Percentiles rank a stretch among this genome's conserved stretches.
Evolutionary conservation across 805 yeast species (phyloP).

Genomic region (Saccharomyces jurei): DNA sequence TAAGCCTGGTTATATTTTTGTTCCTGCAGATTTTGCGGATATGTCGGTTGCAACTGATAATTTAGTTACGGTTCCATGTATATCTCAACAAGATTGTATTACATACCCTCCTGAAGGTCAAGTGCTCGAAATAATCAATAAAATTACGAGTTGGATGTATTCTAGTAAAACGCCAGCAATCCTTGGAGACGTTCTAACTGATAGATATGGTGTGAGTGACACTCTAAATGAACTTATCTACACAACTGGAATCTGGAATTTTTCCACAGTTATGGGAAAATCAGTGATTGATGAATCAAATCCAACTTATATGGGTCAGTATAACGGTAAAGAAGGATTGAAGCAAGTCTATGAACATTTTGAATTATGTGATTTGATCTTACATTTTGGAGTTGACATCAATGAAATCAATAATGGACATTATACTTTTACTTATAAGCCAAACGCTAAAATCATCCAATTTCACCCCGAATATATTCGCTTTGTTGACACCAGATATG

Average conservation of each 20-base stretch:
- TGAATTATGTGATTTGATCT: slow-evolving; percentile 54
- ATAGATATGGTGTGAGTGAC: slow-evolving; percentile 46
- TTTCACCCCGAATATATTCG: slow-evolving; percentile 48
- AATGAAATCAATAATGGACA: slow-evolving; percentile 68
- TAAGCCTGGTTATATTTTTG: slow-evolving; percentile 74
- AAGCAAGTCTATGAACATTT: slow-evolving; percentile 41
- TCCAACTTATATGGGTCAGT: slow-evolving; percentile 60
- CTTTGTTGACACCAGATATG: slow-evolving; percentile 31
- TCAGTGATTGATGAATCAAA: slow-evolving; percentile 65
- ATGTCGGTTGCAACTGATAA: slow-evolving; percentile 16
- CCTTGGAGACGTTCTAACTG: slow-evolving; percentile 62
- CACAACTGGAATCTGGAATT: slow-evolving; percentile 42
- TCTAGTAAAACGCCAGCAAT: slow-evolving; percentile 51
- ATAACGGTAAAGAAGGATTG: slow-evolving; percentile 52
- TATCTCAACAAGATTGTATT: slow-evolving; percentile 11
- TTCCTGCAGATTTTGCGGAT: slow-evolving; percentile 66
- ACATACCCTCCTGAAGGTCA: neutral
- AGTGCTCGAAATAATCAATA: slow-evolving; percentile 31
- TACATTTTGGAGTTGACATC: slow-evolving; percentile 60
- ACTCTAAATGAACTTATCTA: slow-evolving; percentile 42
- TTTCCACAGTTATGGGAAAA: slow-evolving; percentile 61
- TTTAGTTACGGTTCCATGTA: slow-evolving; percentile 11
- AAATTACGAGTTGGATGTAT: slow-evolving; percentile 45
- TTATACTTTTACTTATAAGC: slow-evolving; percentile 41
- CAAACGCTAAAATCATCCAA: slow-evolving; percentile 36